phyloP scores from a whole-genome alignment of 1,284 basidiomycete genomes.

The Phellinidium pouzarii region DNA sequence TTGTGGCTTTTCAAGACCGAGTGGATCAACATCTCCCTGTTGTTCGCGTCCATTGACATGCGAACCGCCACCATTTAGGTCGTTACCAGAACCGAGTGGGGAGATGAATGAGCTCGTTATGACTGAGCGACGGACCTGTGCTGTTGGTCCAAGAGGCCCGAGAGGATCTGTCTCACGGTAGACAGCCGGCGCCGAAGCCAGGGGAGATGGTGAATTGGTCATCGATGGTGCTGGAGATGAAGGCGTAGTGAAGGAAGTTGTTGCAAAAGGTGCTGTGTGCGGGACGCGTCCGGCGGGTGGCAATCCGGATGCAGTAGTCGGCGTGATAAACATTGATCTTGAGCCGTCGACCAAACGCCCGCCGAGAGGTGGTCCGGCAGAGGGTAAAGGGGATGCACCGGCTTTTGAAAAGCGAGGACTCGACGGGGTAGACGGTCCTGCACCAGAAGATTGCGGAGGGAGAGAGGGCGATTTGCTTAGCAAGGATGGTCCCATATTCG shows the following conservation, averaged over 20 bases:
- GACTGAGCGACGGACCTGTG: conserved; percentile 7
- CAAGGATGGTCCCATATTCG: conserved; percentile 4
- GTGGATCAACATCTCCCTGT: conserved; percentile 46
- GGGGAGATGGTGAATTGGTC: not conserved
- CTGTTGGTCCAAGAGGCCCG: conserved; percentile 13
- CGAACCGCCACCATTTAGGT: not conserved
- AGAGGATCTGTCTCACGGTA: conserved; percentile 16
- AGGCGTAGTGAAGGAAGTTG: conserved; percentile 5
- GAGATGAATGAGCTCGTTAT: conserved; percentile 4
- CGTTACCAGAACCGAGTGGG: conserved; percentile 1
- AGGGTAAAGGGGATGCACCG: conserved; percentile 21
- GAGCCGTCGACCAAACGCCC: conserved; percentile 65
- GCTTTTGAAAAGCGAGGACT: conserved; percentile 9
- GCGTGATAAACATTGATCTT: conserved; percentile 67
- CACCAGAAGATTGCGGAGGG: conserved; percentile 43
- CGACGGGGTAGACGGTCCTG: conserved; percentile 40
- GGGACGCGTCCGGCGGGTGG: conserved; percentile 1
- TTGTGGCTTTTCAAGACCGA: conserved; percentile 49
- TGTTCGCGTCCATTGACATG: conserved; percentile 19
- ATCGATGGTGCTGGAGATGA: conserved; percentile 7
- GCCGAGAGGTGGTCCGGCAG: conserved; percentile 46
- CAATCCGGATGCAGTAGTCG: conserved; percentile 23
- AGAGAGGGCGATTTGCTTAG: conserved; percentile 21
- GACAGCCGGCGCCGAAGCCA: conserved; percentile 1
- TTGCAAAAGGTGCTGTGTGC: conserved; percentile 6